Base-by-base conservation (phyloP, 23 red algal genomes). In the Gracilaria caudata region DNA sequence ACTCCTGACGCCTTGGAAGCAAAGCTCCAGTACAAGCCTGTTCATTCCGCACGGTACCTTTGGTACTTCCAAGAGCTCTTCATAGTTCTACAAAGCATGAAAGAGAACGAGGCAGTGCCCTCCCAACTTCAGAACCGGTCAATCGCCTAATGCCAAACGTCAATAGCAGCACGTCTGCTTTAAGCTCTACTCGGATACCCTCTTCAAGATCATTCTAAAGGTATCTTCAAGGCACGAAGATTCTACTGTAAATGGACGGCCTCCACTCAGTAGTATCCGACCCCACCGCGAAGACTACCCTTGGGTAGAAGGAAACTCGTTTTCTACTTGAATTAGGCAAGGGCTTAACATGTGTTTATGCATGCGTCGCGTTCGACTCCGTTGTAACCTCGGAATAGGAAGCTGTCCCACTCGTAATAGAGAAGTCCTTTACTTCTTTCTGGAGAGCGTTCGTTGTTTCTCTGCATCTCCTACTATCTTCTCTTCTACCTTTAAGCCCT, bases 381-480 rank as follows among this genome's bases (percentile, higher is more conserved):
- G n/a, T n/a, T 45, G 10, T 7, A 45, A 4, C 41, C 10, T 17
- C 49, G 49, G 49, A 1, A 17, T 17, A 53, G 7, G 14, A 53
- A 53, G 19, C 49, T 53, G 14, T 10, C 41, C 41, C 10, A 10
- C 10, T 45, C 10, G 41, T 4, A 45, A 53, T 17, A 53, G 19
- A 7, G 49, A 21, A 76, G 33, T 20, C 4, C 11, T 49, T 95
- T 70, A 99, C 74, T 99, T 99, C 56, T 99, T 99, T 33, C 93
- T 44, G 16, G 91, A 88, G 21, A 99, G 86, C 73, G 93, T 99
- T 40, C 97, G 90, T 80, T 99, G 97, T 73, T 95, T 95, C 75
- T 99, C 97, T 20, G 97, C 97, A 56, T 94, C 86, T 36, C 93
- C 93, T 40, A 99, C 97, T 47, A 99, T 91, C 64, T 92, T 92